A percentile compares a stretch with the other conserved stretches of the same genome.
Conservation (phyloP, 805 yeast genomes). For the Suhomyces emberorum region DNA sequence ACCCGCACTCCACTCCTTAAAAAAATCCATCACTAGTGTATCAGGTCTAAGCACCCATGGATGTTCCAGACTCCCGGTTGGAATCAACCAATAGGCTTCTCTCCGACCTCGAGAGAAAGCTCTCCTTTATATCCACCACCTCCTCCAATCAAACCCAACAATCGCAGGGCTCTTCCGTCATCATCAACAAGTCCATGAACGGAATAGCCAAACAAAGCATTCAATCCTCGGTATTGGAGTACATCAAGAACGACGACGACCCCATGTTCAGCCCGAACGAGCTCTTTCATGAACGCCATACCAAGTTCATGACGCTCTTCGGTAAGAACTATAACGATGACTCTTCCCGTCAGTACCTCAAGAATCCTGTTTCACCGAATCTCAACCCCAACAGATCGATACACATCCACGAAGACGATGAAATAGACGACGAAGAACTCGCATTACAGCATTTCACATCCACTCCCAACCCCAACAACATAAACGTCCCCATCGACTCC, state of each 20-base stretch:
- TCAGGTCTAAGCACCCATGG: neutral
- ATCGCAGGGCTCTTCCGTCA: constrained; percentile 14
- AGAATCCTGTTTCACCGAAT: constrained; percentile 1
- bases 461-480: constrained; percentile 3
- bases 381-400: constrained; percentile 8
- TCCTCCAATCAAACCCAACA: constrained; percentile 27
- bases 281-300: constrained; percentile 35
- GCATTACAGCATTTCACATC: constrained; percentile 1
- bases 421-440: constrained; percentile 5
- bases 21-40: neutral
- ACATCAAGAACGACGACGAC: constrained; percentile 28
- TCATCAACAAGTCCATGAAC: constrained; percentile 13
- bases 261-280: constrained; percentile 36
- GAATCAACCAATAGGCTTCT: constrained; percentile 27
- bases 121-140: constrained; percentile 27
- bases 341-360: constrained; percentile 3
- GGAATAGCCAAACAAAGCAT: constrained; percentile 26
- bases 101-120: constrained; percentile 33
- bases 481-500: constrained; percentile 1
- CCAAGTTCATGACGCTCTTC: constrained; percentile 28
- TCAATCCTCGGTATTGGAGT: constrained; percentile 33
- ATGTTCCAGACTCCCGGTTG: constrained; percentile 9
- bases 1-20: neutral
- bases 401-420: constrained; percentile 10
- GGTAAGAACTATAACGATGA: constrained; percentile 24